A percentile compares a stretch with the other conserved stretches of the same genome.
Evolutionary conservation across 257 asterid genomes (phyloP).

Genomic region (Solanum appendiculatum): DNA sequence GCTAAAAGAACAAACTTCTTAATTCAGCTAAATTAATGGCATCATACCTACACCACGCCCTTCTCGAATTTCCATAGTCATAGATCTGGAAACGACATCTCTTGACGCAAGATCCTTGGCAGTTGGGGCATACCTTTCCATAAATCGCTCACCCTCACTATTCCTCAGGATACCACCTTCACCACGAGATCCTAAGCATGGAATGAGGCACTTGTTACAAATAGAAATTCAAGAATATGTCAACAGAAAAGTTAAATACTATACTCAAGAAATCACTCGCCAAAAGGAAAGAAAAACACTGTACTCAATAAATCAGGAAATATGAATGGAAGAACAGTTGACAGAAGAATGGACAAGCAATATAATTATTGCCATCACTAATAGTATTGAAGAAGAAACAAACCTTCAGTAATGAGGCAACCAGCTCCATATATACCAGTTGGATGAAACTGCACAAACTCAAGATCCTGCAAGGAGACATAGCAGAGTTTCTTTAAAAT

Average conservation of each 20-base stretch:
- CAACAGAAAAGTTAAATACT: background rate
- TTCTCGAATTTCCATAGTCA: constrained; percentile 99
- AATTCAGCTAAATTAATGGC: background rate
- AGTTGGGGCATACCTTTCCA: constrained; percentile 98
- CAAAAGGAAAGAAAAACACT: background rate
- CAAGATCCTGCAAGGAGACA: constrained; percentile 63
- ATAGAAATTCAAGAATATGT: background rate
- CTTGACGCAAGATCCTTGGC: constrained; percentile 99
- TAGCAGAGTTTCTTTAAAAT: background rate
- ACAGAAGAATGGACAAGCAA: background rate
- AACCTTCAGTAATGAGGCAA: constrained; percentile 96
- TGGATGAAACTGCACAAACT: constrained; percentile 95
- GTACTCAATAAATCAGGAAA: background rate
- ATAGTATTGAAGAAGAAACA: background rate
- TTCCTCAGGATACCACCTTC: constrained; percentile 98
- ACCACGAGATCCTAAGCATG: constrained; percentile 80
- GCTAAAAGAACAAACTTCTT: background rate
- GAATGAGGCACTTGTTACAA: background rate
- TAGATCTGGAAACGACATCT: constrained; percentile 96
- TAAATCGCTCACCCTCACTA: constrained; percentile 98
- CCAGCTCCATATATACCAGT: constrained; percentile 99
- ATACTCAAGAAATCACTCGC: background rate
- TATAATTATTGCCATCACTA: background rate
- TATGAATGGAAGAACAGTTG: background rate
- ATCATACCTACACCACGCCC: constrained; percentile 97